These are phyloP conservation scores for Cryptococcus neoformans DNA, from an alignment of 1,284 basidiomycete genomes.

Conservation along the genomic window DNA sequence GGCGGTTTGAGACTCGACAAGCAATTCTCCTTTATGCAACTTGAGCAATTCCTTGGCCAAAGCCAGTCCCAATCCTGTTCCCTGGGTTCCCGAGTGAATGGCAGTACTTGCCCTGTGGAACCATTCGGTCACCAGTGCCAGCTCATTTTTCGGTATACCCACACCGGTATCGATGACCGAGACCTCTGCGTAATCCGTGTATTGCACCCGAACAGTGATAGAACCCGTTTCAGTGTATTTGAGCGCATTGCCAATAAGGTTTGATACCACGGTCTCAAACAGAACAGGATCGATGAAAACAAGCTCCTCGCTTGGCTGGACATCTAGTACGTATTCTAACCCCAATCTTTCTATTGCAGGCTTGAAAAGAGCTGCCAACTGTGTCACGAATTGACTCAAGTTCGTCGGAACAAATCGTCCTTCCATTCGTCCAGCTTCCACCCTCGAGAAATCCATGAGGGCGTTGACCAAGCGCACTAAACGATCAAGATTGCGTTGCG, in stretches of 20 bases:
- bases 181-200: constrained; percentile 28
- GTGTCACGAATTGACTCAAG: constrained; percentile 39
- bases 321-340: constrained; percentile 38
- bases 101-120: constrained; percentile 34
- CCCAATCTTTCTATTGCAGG: constrained; percentile 30
- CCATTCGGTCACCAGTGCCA: constrained; percentile 24
- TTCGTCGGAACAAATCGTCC: constrained; percentile 43
- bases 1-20: constrained; percentile 27
- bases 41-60: constrained; percentile 47
- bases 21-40: constrained; percentile 49
- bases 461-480: constrained; percentile 44
- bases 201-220: constrained; percentile 34
- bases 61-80: constrained; percentile 33
- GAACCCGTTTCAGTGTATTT: constrained; percentile 39
- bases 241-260: constrained; percentile 47
- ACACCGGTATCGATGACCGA: constrained; percentile 49
- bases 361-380: constrained; percentile 48
- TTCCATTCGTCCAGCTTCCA: constrained; percentile 42
- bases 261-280: constrained; percentile 48
- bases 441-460: constrained; percentile 44
- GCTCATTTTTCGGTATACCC: constrained; percentile 40
- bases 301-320: constrained; percentile 28
- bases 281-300: constrained; percentile 46
- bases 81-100: constrained; percentile 24
- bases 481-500: constrained; percentile 39